These are phyloP conservation scores for Parafenestella ontariensis DNA, from an alignment of 2,329 filamentous ascomycete species.

Conservation along the genomic window DNA sequence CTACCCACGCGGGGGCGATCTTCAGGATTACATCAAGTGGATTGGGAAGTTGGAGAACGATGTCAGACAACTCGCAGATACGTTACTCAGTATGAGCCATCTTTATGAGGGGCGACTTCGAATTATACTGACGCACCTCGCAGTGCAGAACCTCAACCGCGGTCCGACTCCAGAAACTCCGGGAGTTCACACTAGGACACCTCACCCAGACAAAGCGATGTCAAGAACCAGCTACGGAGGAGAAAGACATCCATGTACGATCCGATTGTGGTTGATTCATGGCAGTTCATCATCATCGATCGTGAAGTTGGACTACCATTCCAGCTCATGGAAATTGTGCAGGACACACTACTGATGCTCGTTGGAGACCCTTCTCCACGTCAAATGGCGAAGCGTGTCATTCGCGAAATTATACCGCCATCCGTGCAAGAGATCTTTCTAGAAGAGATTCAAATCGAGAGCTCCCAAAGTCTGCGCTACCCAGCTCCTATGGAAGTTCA, in stretches of 20 bases:
- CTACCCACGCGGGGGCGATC: slow-evolving; percentile 27
- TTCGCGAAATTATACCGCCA: slow-evolving; percentile 30
- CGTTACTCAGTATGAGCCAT: slow-evolving; percentile 10
- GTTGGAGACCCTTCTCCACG: slow-evolving; percentile 29
- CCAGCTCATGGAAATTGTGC: slow-evolving; percentile 35
- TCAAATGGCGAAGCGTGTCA: slow-evolving; percentile 30
- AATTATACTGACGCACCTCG: not conserved
- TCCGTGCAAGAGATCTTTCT: slow-evolving; percentile 32
- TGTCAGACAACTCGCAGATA: slow-evolving; percentile 25
- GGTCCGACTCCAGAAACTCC: slow-evolving; percentile 12
- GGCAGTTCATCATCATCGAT: slow-evolving; percentile 44
- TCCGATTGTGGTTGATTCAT: slow-evolving; percentile 39
- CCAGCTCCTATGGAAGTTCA: slow-evolving; percentile 29
- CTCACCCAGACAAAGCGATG: slow-evolving; percentile 11
- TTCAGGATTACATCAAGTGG: slow-evolving; percentile 30
- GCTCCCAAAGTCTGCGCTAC: slow-evolving; percentile 18
- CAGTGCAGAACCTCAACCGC: slow-evolving; percentile 20
- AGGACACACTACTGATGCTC: slow-evolving; percentile 35
- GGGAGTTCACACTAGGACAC: not conserved
- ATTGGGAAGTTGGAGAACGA: slow-evolving; percentile 29
- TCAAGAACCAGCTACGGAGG: slow-evolving; percentile 35
- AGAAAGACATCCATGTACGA: slow-evolving; percentile 37
- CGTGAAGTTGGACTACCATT: slow-evolving; percentile 33
- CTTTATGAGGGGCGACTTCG: not conserved
- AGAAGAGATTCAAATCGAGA: slow-evolving; percentile 27